Conservation (phyloP, 2,329 filamentous ascomycete species). For the Rhynchosporium secalis region DNA sequence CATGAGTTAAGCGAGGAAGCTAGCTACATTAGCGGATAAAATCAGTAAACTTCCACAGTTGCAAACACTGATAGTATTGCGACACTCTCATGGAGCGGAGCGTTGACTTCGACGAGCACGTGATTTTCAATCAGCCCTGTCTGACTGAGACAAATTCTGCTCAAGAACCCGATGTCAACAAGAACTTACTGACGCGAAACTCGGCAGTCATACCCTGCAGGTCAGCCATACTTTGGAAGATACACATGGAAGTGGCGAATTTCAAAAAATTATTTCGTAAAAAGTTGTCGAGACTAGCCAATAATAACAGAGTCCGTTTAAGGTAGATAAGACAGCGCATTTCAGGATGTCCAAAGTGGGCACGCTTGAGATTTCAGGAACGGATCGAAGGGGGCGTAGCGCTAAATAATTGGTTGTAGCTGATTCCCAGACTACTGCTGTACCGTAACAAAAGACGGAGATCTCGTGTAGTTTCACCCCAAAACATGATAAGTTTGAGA, state of each 20-base stretch:
- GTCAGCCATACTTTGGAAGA: not conserved
- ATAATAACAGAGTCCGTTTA: not conserved
- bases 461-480: not conserved
- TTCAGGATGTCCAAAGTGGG: not conserved
- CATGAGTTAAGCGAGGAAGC: too few relatives aligned
- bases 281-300: not conserved
- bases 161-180: not conserved
- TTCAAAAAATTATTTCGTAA: not conserved
- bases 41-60: too few relatives aligned
- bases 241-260: not conserved
- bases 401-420: not conserved
- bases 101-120: too few relatives aligned
- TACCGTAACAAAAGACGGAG: not conserved
- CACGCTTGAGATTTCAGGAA: not conserved
- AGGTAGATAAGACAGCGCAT: not conserved
- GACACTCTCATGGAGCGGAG: too few relatives aligned
- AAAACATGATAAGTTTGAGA: not conserved
- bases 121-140: too few relatives aligned
- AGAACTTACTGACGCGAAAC: not conserved
- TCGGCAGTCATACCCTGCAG: not conserved
- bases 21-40: too few relatives aligned
- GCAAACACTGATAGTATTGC: too few relatives aligned
- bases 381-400: conserved; percentile 1
- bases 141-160: too few relatives aligned
- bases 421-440: not conserved